These are phyloP conservation scores for Harrya chromipes DNA, from an alignment of 768 basidiomycete genomes.

Conservation along the genomic window DNA sequence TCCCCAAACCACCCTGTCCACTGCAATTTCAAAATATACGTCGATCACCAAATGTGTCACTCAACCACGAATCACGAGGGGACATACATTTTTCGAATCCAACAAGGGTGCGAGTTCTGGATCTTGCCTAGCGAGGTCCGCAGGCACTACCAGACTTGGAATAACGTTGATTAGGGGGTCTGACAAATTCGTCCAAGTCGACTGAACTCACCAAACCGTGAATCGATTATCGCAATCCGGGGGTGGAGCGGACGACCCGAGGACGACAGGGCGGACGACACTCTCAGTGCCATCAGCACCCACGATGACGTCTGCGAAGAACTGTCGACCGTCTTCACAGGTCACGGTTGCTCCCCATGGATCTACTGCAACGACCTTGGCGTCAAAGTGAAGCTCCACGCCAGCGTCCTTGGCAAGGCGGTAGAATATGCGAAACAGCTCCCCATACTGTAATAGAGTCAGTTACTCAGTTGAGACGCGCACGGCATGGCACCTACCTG, in stretches of 20 bases:
- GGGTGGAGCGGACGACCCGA: slow-evolving; percentile 8
- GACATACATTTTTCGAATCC: slow-evolving; percentile 12
- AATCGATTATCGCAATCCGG: slow-evolving; percentile 15
- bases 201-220: slow-evolving; percentile 13
- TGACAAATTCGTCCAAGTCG: neutral
- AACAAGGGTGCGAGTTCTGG: slow-evolving; percentile 13
- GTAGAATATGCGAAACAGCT: slow-evolving; percentile 46
- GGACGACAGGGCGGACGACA: slow-evolving; percentile 35
- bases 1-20: slow-evolving; percentile 24
- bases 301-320: slow-evolving; percentile 51
- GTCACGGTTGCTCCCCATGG: slow-evolving; percentile 29
- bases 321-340: slow-evolving; percentile 39
- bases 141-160: slow-evolving; percentile 17
- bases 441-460: slow-evolving; percentile 42
- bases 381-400: slow-evolving; percentile 43
- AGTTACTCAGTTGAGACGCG: neutral
- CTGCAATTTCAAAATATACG: slow-evolving; percentile 12
- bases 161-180: neutral
- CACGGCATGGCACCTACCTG: slow-evolving; percentile 34
- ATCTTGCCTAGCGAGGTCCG: slow-evolving; percentile 15
- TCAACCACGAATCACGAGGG: neutral
- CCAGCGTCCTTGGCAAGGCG: slow-evolving; percentile 46
- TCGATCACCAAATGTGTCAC: neutral
- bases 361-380: slow-evolving; percentile 34
- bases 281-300: slow-evolving; percentile 62